Evolutionary conservation across 2,329 filamentous ascomycete genomes (phyloP), one percentile per base, ranked within the genome.

Genomic region (Monascus ruber): DNA sequence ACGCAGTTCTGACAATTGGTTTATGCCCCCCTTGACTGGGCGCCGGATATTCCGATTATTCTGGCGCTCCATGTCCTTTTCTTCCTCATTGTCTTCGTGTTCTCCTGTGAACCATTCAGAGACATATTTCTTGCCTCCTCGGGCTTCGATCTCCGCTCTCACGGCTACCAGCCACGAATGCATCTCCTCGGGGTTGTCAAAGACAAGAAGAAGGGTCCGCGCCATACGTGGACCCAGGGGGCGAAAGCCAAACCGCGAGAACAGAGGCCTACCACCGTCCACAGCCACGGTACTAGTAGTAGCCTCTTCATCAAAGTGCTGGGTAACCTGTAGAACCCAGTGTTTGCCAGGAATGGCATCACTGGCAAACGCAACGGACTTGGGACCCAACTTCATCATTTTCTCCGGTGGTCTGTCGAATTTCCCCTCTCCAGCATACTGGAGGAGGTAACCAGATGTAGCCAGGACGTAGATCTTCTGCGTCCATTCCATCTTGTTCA

Each of bases 301-400:
- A 24, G 47, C 54, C 34, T 60, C 56, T 6, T 60, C 53, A 4
- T 54, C 51, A 3, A 56, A 47, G 3, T 55, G 57, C 29, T 65
- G 60, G 8, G 64, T 68, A 8, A 71, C 54, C 41, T 69, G 67
- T 32, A 71, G 47, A 4, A 71, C 68, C 60, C 63, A 70, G 40
- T 66, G 68, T 42, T 62, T 68, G 2, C 68, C 68, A 0, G 66
- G 65, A 42, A 71, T 66, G 5, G 63, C 66, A 51, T 71, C 68
- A 44, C 66, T 68, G 2, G 64, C 68, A 50, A 70, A 70, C 7
- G 68, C 68, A 9, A 66, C 66, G 6, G 67, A 70, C 4, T 63
- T 56, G 11, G 62, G 58, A 2, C 64, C 64, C 36, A 71, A 47
- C 32, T 64, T 61, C 37, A 71, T 47, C 47, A 70, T 64, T 43